Evolutionary conservation across 2,329 filamentous ascomycete species (phyloP).

Genomic region (Diaporthe batatas): DNA sequence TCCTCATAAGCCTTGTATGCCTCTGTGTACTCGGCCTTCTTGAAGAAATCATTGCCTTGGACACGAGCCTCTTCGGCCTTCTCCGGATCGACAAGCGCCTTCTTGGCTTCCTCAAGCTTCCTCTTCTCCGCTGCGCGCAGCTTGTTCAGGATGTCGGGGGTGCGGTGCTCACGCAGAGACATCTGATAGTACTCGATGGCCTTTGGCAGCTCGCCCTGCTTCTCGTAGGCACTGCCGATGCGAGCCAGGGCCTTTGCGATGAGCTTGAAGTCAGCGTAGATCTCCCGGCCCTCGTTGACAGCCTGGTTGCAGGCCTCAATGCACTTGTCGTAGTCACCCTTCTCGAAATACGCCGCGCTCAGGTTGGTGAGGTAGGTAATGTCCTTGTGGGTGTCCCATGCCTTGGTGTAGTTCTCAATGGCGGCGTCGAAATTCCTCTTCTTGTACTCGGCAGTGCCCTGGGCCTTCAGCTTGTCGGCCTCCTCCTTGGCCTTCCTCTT

Average conservation of each 20-base stretch:
- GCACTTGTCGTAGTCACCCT: constrained; percentile 90
- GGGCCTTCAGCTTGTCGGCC: constrained; percentile 93
- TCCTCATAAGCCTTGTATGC: constrained; percentile 95
- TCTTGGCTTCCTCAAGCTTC: constrained; percentile 80
- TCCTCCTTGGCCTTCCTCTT: constrained; percentile 93
- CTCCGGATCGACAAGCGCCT: constrained; percentile 87
- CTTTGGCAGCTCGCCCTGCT: constrained; percentile 80
- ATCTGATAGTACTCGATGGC: constrained; percentile 93
- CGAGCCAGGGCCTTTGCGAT: constrained; percentile 98
- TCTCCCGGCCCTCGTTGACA: constrained; percentile 87
- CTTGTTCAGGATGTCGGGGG: constrained; percentile 92
- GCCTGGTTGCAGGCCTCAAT: constrained; percentile 91
- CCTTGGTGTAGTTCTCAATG: constrained; percentile 93
- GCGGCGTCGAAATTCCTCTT: constrained; percentile 97
- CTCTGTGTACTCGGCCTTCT: constrained; percentile 93
- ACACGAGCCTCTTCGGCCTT: constrained; percentile 97
- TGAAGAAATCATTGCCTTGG: constrained; percentile 96
- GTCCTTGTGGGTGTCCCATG: constrained; percentile 95
- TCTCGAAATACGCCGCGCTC: constrained; percentile 93
- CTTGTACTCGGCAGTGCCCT: constrained; percentile 97
- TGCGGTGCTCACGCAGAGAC: constrained; percentile 96
- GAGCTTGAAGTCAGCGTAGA: constrained; percentile 96
- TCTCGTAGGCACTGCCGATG: constrained; percentile 95
- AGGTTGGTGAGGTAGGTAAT: constrained; percentile 98
- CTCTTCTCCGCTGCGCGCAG: constrained; percentile 90